phyloP scores from a whole-genome alignment of 345 rosid species.

The Kernera saxatilis region DNA sequence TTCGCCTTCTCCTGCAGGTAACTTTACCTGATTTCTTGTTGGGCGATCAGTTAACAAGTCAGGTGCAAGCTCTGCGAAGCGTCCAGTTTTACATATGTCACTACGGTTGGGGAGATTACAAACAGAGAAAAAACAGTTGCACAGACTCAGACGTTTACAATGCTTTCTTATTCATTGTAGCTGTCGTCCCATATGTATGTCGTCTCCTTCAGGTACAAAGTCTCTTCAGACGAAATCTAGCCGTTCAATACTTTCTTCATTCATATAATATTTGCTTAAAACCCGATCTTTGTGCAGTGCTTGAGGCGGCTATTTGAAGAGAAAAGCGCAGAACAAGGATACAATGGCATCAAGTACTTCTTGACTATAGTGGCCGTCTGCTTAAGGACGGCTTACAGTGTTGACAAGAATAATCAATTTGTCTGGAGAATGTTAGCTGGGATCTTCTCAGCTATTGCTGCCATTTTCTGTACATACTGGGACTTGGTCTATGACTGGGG shows the following conservation, averaged over 20 bases:
- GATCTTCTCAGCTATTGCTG: slow-evolving; percentile 45
- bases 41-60: slow-evolving; percentile 69
- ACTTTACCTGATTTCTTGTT: slow-evolving; percentile 61
- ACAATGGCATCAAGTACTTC: slow-evolving; percentile 55
- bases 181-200: slow-evolving; percentile 45
- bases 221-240: background rate
- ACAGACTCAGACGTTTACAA: slow-evolving; percentile 20
- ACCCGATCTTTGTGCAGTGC: slow-evolving; percentile 36
- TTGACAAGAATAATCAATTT: slow-evolving; percentile 10
- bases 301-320: slow-evolving; percentile 59
- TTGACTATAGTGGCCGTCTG: slow-evolving; percentile 56
- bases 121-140: slow-evolving; percentile 41
- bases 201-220: slow-evolving; percentile 55
- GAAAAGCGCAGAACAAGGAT: slow-evolving; percentile 48
- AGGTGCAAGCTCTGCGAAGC: slow-evolving; percentile 71
- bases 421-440: slow-evolving; percentile 43
- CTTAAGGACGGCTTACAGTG: slow-evolving; percentile 47
- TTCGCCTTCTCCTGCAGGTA: slow-evolving; percentile 37
- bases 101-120: slow-evolving; percentile 62
- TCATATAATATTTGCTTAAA: background rate
- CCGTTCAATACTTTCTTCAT: background rate
- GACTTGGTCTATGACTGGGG: slow-evolving; percentile 75
- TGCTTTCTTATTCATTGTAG: slow-evolving; percentile 49
- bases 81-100: slow-evolving; percentile 67
- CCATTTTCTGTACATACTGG: slow-evolving; percentile 58